Conservation (phyloP, 306 rosid genomes). For the Datisca glomerata region DNA sequence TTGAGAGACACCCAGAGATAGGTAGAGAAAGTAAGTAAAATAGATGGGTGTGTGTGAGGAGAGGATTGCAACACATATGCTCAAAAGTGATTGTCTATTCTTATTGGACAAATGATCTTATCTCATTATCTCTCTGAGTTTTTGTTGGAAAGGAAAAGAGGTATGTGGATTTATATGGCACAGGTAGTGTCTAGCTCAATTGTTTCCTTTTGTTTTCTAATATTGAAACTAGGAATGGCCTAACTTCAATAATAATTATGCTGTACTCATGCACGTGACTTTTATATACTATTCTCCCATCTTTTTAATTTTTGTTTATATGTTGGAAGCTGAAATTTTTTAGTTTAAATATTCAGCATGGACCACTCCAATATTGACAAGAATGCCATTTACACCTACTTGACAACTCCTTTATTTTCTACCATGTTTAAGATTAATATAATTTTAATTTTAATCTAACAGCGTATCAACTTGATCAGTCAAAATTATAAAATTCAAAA, state of each 20-base stretch:
- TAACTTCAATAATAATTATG: slow-evolving; percentile 38
- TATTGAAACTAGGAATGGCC: slow-evolving; percentile 37
- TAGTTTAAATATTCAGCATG: no score
- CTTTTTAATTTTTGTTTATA: no score
- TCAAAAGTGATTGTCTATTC: slow-evolving; percentile 20
- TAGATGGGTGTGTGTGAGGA: slow-evolving; percentile 41
- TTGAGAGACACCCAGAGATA: slow-evolving; percentile 23
- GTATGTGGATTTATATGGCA: slow-evolving; percentile 20
- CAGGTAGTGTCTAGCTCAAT: background rate
- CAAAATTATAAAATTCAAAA: no score
- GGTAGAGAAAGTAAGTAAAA: slow-evolving; percentile 8
- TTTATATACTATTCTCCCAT: no score
- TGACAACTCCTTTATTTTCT: no score
- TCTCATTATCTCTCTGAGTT: slow-evolving; percentile 28
- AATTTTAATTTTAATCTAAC: no score
- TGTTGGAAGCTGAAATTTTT: no score
- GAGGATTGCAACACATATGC: slow-evolving; percentile 55
- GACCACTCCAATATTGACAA: no score
- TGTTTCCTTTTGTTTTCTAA: slow-evolving; percentile 1
- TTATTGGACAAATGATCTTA: slow-evolving; percentile 72
- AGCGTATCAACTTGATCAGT: no score
- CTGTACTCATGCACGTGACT: slow-evolving; percentile 56
- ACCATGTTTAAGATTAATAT: no score
- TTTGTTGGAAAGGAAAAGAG: slow-evolving; percentile 53
- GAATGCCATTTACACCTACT: no score